A percentile compares a stretch with the other conserved stretches of the same genome.
Evolutionary conservation across 1,284 basidiomycete genomes (phyloP).

Genomic region (Papiliotrema laurentii): DNA sequence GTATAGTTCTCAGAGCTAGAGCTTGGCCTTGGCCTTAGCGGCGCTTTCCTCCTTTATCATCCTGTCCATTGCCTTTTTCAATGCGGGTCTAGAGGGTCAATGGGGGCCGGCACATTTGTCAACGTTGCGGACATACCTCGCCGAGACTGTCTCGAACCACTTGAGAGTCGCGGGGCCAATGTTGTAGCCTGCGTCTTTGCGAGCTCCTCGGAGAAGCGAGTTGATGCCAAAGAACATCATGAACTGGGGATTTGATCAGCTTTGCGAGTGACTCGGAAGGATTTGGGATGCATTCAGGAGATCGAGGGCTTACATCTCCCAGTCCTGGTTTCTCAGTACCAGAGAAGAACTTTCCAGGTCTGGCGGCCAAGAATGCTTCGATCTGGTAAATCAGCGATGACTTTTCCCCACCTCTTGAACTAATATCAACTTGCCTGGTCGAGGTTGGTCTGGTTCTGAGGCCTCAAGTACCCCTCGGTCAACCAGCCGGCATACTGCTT

Average conservation of each 20-base stretch:
- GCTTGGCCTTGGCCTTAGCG: constrained; percentile 29
- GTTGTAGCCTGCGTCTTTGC: constrained; percentile 19
- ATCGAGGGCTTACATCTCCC: constrained; percentile 42
- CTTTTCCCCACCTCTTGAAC: not conserved
- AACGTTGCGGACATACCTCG: no score
- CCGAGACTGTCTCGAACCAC: constrained; percentile 21
- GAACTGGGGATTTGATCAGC: constrained; percentile 16
- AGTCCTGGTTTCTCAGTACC: constrained; percentile 30
- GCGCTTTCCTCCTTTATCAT: constrained; percentile 26
- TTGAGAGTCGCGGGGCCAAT: constrained; percentile 18
- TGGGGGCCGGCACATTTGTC: no score
- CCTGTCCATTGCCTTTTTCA: constrained; percentile 21
- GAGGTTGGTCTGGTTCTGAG: constrained; percentile 13
- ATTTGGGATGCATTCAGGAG: no score
- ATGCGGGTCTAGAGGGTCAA: constrained; percentile 20
- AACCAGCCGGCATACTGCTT: constrained; percentile 20
- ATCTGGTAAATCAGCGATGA: constrained; percentile 13
- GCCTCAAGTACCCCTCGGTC: constrained; percentile 9
- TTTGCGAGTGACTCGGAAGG: not conserved
- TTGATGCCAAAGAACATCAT: constrained; percentile 37
- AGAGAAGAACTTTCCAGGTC: constrained; percentile 24
- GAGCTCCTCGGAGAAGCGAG: constrained; percentile 17
- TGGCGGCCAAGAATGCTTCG: constrained; percentile 22
- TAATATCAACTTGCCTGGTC: constrained; percentile 1
- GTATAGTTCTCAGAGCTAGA: no score